Percentiles rank a stretch among this genome's conserved stretches.
phyloP scores from a whole-genome alignment of 805 yeast species.

The Saccharomyces jurei region DNA sequence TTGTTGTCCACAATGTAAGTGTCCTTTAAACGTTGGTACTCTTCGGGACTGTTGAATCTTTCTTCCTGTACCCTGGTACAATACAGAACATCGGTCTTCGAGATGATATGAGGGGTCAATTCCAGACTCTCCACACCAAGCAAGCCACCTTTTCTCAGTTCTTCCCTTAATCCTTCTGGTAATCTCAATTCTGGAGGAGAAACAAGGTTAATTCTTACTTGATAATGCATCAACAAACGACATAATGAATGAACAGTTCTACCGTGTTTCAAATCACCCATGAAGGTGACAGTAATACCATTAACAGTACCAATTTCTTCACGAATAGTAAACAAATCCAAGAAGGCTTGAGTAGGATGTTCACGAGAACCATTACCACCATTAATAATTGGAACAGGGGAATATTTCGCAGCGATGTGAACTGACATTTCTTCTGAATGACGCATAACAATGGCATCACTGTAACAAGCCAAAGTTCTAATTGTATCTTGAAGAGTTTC shows the following conservation, averaged over 20 bases:
- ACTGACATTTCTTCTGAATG: constrained; percentile 93
- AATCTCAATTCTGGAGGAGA: constrained; percentile 81
- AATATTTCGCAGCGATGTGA: constrained; percentile 88
- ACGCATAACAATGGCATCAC: constrained; percentile 94
- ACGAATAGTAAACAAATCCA: constrained; percentile 95
- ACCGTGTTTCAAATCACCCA: constrained; percentile 98
- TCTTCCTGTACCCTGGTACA: constrained; percentile 98
- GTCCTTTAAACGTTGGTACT: constrained; percentile 85
- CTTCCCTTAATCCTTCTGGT: constrained; percentile 65
- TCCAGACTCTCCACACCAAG: constrained; percentile 63
- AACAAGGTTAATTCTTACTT: constrained; percentile 86
- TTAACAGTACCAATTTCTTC: constrained; percentile 98
- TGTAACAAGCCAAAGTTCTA: constrained; percentile 87
- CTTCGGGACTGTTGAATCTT: constrained; percentile 68
- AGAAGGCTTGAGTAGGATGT: constrained; percentile 97
- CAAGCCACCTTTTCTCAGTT: constrained; percentile 61
- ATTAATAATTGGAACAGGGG: constrained; percentile 93
- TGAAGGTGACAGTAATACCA: constrained; percentile 94
- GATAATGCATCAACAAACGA: constrained; percentile 82
- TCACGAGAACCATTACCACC: constrained; percentile 98
- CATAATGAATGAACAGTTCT: constrained; percentile 97
- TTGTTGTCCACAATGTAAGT: constrained; percentile 87
- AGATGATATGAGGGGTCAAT: constrained; percentile 76
- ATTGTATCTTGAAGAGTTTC: constrained; percentile 96
- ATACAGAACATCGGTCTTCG: constrained; percentile 88